Evolutionary conservation across 441 rosid genomes (phyloP), one percentile per base, ranked within the genome.

Genomic region (Euphorbia corollata): DNA sequence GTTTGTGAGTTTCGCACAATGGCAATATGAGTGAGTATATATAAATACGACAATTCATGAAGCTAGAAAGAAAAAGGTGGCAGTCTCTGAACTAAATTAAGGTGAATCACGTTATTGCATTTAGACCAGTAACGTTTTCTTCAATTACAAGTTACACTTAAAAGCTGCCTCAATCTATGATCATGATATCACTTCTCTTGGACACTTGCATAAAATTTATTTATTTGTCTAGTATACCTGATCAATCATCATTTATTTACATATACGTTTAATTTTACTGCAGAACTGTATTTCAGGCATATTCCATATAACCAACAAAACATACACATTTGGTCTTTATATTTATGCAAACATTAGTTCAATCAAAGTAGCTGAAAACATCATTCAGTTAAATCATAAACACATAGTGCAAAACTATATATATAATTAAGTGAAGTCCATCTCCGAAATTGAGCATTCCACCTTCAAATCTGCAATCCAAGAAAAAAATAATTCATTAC

Each of bases 391-490:
- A n/a, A 69, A 58, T 62, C 70, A 68, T 54, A 61, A 8, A 38
- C 0, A 1, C 4, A 6, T 16, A 6, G 8, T 16, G 18, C 20
- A 12, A n/a, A 50, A 50, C 7, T 50, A 50, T 50, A 50, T 50
- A 50, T 50, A 50, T 50, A 8, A 3, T 36, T 0, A 27, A 27
- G 32, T 4, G 8, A 36, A 36, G 23, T 68, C 66, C 68, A 3
- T 15, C n/a, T n/a, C 47, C 59, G 47, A 69, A 71, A 27, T 20
- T 12, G 15, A 38, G 65, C 78, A 74, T 77, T 79, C 77, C 76
- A 77, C 64, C 75, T 73, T 76, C 78, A 88, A 72, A 85, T 77
- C 95, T 86, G 91, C 84, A 83, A 75, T 61, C 64, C 36, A 59
- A 55, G 66, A 66, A 63, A 64, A 34, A 41, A 50, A 47, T 1